Evolutionary conservation across 116 monocot genomes (phyloP).

Genomic region (Papilionanthe hybrid): DNA sequence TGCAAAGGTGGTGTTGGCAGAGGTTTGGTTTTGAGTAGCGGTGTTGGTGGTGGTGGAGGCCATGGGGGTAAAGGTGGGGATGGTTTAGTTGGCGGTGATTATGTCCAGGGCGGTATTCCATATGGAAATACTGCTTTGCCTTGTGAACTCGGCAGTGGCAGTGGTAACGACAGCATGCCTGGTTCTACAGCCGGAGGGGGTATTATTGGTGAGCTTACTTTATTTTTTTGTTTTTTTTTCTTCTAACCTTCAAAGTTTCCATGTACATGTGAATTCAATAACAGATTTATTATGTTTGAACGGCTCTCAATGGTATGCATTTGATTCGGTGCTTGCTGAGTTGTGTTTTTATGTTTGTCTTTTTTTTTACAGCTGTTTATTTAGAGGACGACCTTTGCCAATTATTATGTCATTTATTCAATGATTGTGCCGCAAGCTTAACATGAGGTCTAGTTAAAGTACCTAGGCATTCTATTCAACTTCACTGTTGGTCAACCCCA

Average conservation of each 20-base stretch:
- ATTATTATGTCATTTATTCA: not conserved
- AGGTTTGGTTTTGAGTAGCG: constrained; percentile 58
- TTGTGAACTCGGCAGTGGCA: constrained; percentile 97
- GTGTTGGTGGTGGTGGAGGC: constrained; percentile 89
- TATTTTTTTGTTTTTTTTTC: not conserved
- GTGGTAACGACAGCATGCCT: constrained; percentile 72
- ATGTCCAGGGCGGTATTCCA: constrained; percentile 61
- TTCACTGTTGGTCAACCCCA: not conserved
- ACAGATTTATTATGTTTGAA: not conserved
- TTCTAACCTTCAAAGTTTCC: not conserved
- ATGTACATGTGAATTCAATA: not conserved
- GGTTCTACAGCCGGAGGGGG: constrained; percentile 93
- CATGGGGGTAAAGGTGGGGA: constrained; percentile 96
- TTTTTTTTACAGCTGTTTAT: not conserved
- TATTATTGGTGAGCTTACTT: constrained; percentile 65
- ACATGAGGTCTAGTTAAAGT: not conserved
- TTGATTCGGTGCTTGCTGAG: not conserved
- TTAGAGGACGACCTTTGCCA: not conserved
- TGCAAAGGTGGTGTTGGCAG: constrained; percentile 88
- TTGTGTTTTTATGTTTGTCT: not conserved
- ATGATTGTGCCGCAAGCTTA: not conserved
- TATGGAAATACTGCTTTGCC: constrained; percentile 84
- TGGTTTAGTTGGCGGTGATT: constrained; percentile 49
- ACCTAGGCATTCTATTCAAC: not conserved
- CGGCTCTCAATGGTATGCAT: not conserved